phyloP scores from a whole-genome alignment of 257 asterid species.

The Solanum tarapatanum region DNA sequence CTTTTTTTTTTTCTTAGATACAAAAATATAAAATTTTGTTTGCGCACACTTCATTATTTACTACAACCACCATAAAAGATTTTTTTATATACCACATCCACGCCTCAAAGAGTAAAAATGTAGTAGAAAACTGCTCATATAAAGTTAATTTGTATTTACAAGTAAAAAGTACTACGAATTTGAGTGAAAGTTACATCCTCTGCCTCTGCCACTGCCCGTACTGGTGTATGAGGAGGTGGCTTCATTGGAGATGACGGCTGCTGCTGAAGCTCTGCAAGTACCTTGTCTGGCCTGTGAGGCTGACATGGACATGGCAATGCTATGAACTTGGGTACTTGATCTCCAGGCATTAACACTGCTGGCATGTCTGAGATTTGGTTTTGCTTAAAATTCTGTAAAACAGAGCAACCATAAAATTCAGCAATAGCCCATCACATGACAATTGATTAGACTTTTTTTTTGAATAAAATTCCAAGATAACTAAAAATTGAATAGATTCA shows the following conservation, averaged over 20 bases:
- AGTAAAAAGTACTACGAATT: background rate
- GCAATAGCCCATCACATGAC: background rate
- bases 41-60: background rate
- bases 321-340: slow-evolving; percentile 44
- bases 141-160: background rate
- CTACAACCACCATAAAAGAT: background rate
- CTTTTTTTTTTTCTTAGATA: background rate
- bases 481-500: background rate
- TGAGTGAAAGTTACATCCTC: background rate
- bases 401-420: background rate
- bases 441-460: too few relatives aligned
- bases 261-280: slow-evolving; percentile 18
- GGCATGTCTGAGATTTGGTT: slow-evolving; percentile 46
- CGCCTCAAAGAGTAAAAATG: background rate
- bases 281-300: slow-evolving; percentile 22
- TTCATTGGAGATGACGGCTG: slow-evolving; percentile 16
- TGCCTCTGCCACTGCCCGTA: slow-evolving; percentile 11
- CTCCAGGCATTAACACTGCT: slow-evolving; percentile 82
- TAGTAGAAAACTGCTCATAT: background rate
- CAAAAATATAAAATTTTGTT: background rate
- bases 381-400: slow-evolving; percentile 32
- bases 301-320: slow-evolving; percentile 64
- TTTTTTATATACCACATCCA: background rate
- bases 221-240: slow-evolving; percentile 21
- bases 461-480: background rate